phyloP scores from a whole-genome alignment of 306 rosid species.

The Quercus rubra region DNA sequence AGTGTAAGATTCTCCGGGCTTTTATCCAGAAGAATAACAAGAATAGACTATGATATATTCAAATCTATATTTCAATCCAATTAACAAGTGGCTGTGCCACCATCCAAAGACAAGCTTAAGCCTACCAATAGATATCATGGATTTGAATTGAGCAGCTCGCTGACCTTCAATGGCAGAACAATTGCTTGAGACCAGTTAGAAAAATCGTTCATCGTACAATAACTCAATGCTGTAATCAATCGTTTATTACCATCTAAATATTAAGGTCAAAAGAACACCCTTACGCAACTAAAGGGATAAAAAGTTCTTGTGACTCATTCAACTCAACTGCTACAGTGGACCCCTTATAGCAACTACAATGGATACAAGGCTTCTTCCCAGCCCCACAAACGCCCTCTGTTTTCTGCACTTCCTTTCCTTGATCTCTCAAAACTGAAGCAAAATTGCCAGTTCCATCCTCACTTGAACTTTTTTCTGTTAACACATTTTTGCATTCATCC shows the following conservation, averaged over 20 bases:
- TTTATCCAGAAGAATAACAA: too few species aligned
- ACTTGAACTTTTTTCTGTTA: background rate
- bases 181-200: too few species aligned
- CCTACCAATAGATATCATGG: too few species aligned
- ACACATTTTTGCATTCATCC: background rate
- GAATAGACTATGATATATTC: too few species aligned
- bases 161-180: too few species aligned
- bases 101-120: too few species aligned
- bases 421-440: background rate
- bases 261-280: background rate
- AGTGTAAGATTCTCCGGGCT: too few species aligned
- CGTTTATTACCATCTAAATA: background rate
- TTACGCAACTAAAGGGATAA: background rate
- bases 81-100: too few species aligned
- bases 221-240: too few species aligned
- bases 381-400: background rate
- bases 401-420: background rate
- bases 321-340: background rate
- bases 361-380: background rate
- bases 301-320: background rate
- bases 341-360: background rate
- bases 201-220: too few species aligned
- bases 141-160: too few species aligned
- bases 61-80: too few species aligned
- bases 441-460: background rate